Conservation (phyloP, 352 stramenopile genomes). For the Globisporangium barbulae region DNA sequence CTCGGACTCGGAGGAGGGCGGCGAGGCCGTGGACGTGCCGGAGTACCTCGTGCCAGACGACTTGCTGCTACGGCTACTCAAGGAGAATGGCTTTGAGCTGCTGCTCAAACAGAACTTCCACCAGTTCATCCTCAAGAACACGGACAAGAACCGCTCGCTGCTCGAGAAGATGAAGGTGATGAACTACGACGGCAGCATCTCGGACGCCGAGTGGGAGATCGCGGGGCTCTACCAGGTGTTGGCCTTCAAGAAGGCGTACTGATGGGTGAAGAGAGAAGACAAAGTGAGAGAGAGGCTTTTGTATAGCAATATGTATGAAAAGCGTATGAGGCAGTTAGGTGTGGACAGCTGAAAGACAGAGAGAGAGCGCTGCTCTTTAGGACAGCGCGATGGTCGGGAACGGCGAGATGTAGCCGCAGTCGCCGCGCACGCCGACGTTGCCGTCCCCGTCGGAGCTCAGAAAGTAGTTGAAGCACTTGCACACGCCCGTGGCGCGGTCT, state of each 20-base stretch:
- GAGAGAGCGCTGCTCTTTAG: constrained; percentile 11
- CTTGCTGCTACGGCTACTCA: constrained; percentile 56
- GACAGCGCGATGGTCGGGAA: constrained; percentile 49
- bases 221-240: constrained; percentile 83
- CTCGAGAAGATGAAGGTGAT: constrained; percentile 87
- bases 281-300: background rate
- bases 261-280: constrained; percentile 6
- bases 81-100: constrained; percentile 77
- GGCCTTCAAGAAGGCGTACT: constrained; percentile 84
- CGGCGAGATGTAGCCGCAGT: constrained; percentile 88
- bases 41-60: constrained; percentile 91
- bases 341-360: background rate
- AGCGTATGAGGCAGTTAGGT: background rate
- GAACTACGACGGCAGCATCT: constrained; percentile 82
- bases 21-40: constrained; percentile 82
- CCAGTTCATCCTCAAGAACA: constrained; percentile 73
- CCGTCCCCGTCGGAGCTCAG: constrained; percentile 71
- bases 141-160: constrained; percentile 63
- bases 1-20: constrained; percentile 54
- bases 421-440: constrained; percentile 73
- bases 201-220: constrained; percentile 85
- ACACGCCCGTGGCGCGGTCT: constrained; percentile 65
- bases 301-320: constrained; percentile 16
- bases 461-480: constrained; percentile 74
- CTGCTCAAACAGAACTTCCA: constrained; percentile 86